Evolutionary conservation across 805 yeast genomes (phyloP), one percentile per base, ranked within the genome.

Genomic region (Dipodascus albidus): DNA sequence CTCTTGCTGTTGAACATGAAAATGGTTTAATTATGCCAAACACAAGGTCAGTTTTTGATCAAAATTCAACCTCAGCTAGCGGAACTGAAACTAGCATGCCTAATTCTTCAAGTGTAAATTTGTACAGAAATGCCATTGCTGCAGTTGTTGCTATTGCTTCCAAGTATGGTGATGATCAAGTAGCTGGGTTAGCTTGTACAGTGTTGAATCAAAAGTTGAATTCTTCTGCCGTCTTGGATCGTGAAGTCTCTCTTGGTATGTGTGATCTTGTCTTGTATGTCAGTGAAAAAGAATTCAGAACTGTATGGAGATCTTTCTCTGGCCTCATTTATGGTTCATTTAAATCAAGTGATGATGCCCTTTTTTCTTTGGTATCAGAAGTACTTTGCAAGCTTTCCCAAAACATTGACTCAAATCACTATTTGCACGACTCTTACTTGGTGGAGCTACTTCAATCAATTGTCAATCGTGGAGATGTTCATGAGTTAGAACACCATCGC

Each of bases 391-490:
- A 19, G 17, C 31, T 17, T 50, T 33, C 41, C 22, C 23, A 50
- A 57, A 42, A 50, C 58, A 14, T 54, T 65, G 24, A 53, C 50
- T 15, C 57, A 4, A 56, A 49, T 2, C 62, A 76, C 52, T 80
- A 80, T 11, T 70, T 81, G 50, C 83, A 73, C 67, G 70, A 65
- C 2, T 68, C 77, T 3, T 87, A 83, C 60, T 69, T 93, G 56
- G 73, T 73, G 38, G 90, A 86, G 56, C 67, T 89, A 20, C 72
- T 93, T 55, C 77, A 77, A 23, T 74, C 78, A 0, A 83, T 88
- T 52, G 77, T 87, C 44, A 73, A 83, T 33, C 81, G 82, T 60
- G 98, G 96, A 50, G 96, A 89, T 59, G 85, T 81, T 21, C 85
- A 79, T 59, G 78, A 71, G 41, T 77, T 79, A 48, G 93, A 84